Conservation (phyloP, 805 yeast species). For the Vanderwaltozyma tropicalis region DNA sequence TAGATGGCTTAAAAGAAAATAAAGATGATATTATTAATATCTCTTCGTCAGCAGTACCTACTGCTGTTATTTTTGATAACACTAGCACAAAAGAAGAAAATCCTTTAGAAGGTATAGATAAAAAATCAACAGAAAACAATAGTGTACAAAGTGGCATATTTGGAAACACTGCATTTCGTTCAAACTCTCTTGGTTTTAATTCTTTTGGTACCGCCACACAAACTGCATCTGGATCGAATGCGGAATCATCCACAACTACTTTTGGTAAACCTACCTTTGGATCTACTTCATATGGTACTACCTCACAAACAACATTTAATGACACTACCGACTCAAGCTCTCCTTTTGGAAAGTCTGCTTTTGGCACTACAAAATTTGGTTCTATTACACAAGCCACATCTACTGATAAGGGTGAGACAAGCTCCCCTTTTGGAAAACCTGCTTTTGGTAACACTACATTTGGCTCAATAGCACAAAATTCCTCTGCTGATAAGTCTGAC, state of each 20-base stretch:
- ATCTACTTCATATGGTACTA: not conserved
- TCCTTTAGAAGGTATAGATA: constrained; percentile 22
- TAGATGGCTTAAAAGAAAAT: constrained; percentile 3
- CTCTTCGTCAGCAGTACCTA: no score
- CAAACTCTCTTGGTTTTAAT: constrained; percentile 8
- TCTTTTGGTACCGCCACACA: constrained; percentile 2
- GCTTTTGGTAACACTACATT: constrained; percentile 4
- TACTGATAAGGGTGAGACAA: not conserved
- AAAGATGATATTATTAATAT: no score
- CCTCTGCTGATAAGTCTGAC: no score
- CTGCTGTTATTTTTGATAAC: no score
- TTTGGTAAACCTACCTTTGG: constrained; percentile 15
- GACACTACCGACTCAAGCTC: not conserved
- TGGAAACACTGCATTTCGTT: constrained; percentile 17
- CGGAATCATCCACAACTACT: not conserved
- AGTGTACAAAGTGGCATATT: no score
- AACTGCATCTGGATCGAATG: not conserved
- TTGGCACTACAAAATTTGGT: constrained; percentile 2
- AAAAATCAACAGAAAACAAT: constrained; percentile 13
- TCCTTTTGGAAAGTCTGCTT: constrained; percentile 5
- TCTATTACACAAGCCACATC: no score
- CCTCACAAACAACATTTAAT: not conserved
- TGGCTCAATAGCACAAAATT: not conserved
- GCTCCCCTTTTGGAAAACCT: constrained; percentile 6
- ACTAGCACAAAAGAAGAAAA: no score